Evolutionary conservation across 768 basidiomycete genomes (phyloP).

Genomic region (Porpolomopsis calyptriformis): DNA sequence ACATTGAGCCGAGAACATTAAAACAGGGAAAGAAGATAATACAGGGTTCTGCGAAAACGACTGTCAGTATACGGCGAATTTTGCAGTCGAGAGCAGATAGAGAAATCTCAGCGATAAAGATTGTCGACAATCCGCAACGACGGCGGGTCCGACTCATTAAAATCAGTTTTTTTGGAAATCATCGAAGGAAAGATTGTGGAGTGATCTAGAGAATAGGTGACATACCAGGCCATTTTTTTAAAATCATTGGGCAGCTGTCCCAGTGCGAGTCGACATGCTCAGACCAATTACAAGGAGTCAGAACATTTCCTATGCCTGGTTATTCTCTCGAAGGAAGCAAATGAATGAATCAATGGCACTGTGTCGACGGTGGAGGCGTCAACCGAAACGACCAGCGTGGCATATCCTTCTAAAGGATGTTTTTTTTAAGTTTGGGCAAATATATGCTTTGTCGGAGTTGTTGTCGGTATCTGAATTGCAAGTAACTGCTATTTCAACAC

Average conservation of each 20-base stretch:
- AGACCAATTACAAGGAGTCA: conserved; percentile 26
- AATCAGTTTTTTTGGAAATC: conserved; percentile 37
- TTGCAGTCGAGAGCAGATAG: conserved; percentile 2
- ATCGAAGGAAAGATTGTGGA: no score
- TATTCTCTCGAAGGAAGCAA: conserved; percentile 30
- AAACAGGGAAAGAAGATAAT: no score
- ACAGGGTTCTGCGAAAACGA: neutral
- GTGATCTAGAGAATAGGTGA: no score
- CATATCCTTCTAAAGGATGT: conserved; percentile 28
- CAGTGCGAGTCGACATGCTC: conserved; percentile 38
- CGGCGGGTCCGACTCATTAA: conserved; percentile 39
- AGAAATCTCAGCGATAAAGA: conserved; percentile 27
- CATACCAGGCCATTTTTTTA: no score
- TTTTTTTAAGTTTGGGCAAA: conserved; percentile 1
- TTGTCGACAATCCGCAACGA: conserved; percentile 26
- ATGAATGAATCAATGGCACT: conserved; percentile 36
- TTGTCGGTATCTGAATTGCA: no score
- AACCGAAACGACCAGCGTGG: conserved; percentile 37
- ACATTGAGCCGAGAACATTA: no score
- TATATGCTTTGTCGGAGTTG: neutral
- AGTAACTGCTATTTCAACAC: no score
- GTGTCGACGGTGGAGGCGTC: conserved; percentile 30
- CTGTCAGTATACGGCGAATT: neutral
- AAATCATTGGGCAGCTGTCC: conserved; percentile 21
- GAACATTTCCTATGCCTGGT: conserved; percentile 41